These are phyloP conservation scores for Metarhizium anisopliae DNA, from an alignment of 2,329 filamentous ascomycete species.

Conservation along the genomic window DNA sequence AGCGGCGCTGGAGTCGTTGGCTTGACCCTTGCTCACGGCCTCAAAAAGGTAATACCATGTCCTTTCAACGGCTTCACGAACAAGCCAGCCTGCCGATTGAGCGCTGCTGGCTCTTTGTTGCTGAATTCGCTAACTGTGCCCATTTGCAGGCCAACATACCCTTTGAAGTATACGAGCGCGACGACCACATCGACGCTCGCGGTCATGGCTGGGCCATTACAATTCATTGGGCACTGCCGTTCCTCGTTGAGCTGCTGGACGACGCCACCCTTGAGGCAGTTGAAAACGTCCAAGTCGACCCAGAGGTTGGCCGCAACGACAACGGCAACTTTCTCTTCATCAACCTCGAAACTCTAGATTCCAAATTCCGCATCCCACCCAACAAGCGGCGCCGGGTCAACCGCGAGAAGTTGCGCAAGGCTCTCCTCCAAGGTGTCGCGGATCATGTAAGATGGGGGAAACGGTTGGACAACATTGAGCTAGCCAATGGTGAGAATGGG, in stretches of 20 bases:
- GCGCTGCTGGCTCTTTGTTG: neutral
- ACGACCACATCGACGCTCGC: constrained; percentile 18
- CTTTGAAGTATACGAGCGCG: constrained; percentile 23
- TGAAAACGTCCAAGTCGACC: constrained; percentile 20
- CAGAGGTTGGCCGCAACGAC: constrained; percentile 29
- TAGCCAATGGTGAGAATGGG: constrained; percentile 10
- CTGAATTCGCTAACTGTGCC: neutral
- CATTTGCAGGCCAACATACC: constrained; percentile 17
- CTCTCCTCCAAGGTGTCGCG: constrained; percentile 19
- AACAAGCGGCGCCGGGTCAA: constrained; percentile 26
- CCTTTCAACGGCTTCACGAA: neutral
- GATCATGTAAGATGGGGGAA: constrained; percentile 23
- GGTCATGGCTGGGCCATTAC: constrained; percentile 50
- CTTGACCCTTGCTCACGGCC: constrained; percentile 26
- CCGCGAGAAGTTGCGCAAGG: constrained; percentile 24
- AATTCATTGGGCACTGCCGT: constrained; percentile 45
- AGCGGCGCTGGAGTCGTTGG: constrained; percentile 29
- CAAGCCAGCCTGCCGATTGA: neutral
- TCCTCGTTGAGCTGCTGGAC: constrained; percentile 16
- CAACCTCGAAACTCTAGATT: constrained; percentile 27
- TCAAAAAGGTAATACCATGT: constrained; percentile 20
- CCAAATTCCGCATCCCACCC: constrained; percentile 30
- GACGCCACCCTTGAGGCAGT: constrained; percentile 13
- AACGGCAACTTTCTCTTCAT: constrained; percentile 31
- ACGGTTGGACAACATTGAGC: constrained; percentile 18